Evolutionary conservation across 2,329 filamentous ascomycete genomes (phyloP).

Genomic region (Pseudonectria buxi): DNA sequence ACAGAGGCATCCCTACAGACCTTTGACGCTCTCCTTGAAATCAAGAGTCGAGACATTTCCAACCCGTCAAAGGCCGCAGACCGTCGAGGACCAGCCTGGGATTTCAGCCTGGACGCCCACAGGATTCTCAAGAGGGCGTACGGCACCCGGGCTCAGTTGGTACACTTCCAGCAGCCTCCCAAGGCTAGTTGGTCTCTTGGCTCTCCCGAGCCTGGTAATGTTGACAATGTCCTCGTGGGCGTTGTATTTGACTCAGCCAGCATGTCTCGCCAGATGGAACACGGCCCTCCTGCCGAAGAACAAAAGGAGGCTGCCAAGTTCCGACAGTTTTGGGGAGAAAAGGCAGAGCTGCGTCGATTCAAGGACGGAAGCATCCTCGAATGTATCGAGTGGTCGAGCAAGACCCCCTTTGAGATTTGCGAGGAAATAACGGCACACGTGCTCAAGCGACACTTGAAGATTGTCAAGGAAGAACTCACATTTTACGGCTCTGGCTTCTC

Average conservation of each 20-base stretch:
- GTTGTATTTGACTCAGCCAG: conserved; percentile 68
- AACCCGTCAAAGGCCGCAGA: conserved; percentile 28
- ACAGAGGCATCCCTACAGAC: conserved; percentile 47
- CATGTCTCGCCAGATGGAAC: conserved; percentile 71
- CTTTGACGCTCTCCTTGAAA: conserved; percentile 43
- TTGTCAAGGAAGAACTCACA: conserved; percentile 46
- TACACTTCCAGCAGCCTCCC: conserved; percentile 48
- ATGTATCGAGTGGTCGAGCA: conserved; percentile 76
- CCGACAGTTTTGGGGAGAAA: conserved; percentile 90
- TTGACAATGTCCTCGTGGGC: conserved; percentile 50
- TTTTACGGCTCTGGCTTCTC: conserved; percentile 46
- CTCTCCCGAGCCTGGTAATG: conserved; percentile 10
- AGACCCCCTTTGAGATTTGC: conserved; percentile 57
- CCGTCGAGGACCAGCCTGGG: conserved; percentile 35
- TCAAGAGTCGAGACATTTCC: conserved; percentile 24
- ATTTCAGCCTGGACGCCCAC: conserved; percentile 53
- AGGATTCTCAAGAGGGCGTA: conserved; percentile 63
- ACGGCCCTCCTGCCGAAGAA: conserved; percentile 79
- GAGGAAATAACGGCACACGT: conserved; percentile 74
- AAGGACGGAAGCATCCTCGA: conserved; percentile 92
- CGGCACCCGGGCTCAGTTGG: conserved; percentile 63
- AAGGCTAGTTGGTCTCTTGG: conserved; percentile 25
- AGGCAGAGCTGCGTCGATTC: conserved; percentile 87
- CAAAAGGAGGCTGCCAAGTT: conserved; percentile 77
- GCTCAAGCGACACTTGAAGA: conserved; percentile 61